A percentile compares a stretch with the other conserved stretches of the same genome.
phyloP scores from a whole-genome alignment of 2,329 filamentous ascomycete genomes.

The Chrysoporthe austroafricana region DNA sequence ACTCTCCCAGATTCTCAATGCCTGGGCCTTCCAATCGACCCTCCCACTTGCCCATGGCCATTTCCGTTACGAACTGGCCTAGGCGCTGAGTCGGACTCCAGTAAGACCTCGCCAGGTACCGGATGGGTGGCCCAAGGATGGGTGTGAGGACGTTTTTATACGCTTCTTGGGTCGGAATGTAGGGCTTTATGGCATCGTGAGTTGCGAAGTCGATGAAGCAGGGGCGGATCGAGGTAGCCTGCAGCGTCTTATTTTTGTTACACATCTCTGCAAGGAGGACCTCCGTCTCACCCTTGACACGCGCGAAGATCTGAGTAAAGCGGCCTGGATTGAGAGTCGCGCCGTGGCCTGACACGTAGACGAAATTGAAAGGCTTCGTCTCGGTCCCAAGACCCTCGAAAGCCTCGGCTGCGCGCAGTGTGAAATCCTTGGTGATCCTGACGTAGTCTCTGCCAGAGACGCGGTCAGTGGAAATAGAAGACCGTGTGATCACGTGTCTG shows the following conservation, averaged over 20 bases:
- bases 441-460: constrained; percentile 57
- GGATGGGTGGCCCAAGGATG: constrained; percentile 36
- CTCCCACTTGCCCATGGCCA: constrained; percentile 49
- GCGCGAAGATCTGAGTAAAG: constrained; percentile 61
- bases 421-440: constrained; percentile 69
- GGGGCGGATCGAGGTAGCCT: constrained; percentile 61
- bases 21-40: constrained; percentile 34
- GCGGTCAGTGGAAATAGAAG: no score
- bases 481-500: neutral
- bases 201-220: constrained; percentile 56
- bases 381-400: constrained; percentile 52
- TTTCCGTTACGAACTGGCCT: constrained; percentile 48
- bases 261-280: constrained; percentile 57
- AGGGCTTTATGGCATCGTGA: constrained; percentile 48
- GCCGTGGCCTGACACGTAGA: constrained; percentile 70
- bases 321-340: constrained; percentile 60
- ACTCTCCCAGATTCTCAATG: constrained; percentile 40
- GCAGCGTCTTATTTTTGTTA: constrained; percentile 49
- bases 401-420: constrained; percentile 65
- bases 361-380: constrained; percentile 65
- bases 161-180: constrained; percentile 41
- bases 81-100: constrained; percentile 50
- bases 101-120: constrained; percentile 29
- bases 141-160: constrained; percentile 22
- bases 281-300: constrained; percentile 72